These are phyloP conservation scores for Laguncularia racemosa DNA, from an alignment of 345 rosid species.

Conservation along the genomic window DNA sequence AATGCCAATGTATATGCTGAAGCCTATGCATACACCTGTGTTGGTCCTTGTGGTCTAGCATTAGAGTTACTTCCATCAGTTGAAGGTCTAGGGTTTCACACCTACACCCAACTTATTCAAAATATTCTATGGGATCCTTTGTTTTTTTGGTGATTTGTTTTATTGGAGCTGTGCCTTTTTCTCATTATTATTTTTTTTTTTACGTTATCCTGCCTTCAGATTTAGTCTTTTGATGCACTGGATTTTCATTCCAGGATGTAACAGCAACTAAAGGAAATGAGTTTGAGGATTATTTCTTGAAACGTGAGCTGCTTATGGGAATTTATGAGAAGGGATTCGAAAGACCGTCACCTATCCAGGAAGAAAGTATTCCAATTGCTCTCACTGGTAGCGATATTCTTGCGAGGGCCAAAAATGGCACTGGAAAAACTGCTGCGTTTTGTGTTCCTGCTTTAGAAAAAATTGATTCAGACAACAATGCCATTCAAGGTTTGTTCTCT, in stretches of 20 bases:
- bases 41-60: no score
- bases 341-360: constrained; percentile 98
- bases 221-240: no score
- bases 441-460: constrained; percentile 96
- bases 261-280: constrained; percentile 99
- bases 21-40: no score
- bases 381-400: constrained; percentile 98
- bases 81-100: no score
- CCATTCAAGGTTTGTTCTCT: constrained; percentile 67
- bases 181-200: no score
- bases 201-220: no score
- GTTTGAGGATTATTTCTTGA: constrained; percentile 96
- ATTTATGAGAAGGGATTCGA: constrained; percentile 98
- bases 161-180: no score
- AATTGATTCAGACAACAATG: constrained; percentile 87
- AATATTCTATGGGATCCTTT: no score
- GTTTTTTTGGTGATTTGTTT: no score
- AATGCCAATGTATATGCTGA: no score
- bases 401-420: constrained; percentile 99
- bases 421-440: constrained; percentile 99
- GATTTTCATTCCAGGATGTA: constrained; percentile 58
- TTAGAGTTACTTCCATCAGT: no score
- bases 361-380: constrained; percentile 99
- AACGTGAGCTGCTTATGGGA: constrained; percentile 92
- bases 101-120: no score